These are phyloP conservation scores for Niveomyces coronatus DNA, from an alignment of 2,329 filamentous ascomycete species.

Conservation along the genomic window DNA sequence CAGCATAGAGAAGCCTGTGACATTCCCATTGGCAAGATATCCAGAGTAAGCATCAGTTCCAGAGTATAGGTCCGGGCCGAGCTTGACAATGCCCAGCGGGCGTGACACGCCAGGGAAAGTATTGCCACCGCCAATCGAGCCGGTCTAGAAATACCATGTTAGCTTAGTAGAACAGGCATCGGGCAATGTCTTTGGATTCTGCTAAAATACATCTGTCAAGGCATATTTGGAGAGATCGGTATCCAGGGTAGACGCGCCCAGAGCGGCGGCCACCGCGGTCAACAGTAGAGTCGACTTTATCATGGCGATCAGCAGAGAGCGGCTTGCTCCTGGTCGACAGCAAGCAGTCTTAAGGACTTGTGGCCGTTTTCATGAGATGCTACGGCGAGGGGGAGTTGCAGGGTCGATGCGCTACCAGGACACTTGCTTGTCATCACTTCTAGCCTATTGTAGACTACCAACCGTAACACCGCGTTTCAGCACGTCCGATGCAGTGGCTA, in stretches of 20 bases:
- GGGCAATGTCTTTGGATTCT: background rate
- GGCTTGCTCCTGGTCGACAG: no score
- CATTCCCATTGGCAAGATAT: slow-evolving; percentile 38
- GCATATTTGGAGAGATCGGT: background rate
- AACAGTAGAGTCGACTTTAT: background rate
- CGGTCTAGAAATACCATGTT: slow-evolving; percentile 24
- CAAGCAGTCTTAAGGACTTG: no score
- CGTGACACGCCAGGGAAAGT: slow-evolving; percentile 39
- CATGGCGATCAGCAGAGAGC: no score
- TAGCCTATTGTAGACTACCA: no score
- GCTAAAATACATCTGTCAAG: background rate
- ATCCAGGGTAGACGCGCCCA: background rate
- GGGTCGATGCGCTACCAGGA: no score
- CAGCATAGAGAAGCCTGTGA: slow-evolving; percentile 53
- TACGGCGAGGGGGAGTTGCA: no score
- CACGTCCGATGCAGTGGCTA: no score
- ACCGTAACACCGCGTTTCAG: no score
- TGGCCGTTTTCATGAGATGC: no score
- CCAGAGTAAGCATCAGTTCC: slow-evolving; percentile 43
- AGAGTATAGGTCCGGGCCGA: slow-evolving; percentile 38
- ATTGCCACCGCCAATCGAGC: slow-evolving; percentile 35
- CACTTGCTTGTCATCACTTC: no score
- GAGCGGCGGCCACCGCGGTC: slow-evolving; percentile 1
- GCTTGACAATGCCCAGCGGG: slow-evolving; percentile 38
- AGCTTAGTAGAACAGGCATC: background rate